Conservation (phyloP, 1,139 yeast genomes). For the Yamadazyma mexicana region DNA sequence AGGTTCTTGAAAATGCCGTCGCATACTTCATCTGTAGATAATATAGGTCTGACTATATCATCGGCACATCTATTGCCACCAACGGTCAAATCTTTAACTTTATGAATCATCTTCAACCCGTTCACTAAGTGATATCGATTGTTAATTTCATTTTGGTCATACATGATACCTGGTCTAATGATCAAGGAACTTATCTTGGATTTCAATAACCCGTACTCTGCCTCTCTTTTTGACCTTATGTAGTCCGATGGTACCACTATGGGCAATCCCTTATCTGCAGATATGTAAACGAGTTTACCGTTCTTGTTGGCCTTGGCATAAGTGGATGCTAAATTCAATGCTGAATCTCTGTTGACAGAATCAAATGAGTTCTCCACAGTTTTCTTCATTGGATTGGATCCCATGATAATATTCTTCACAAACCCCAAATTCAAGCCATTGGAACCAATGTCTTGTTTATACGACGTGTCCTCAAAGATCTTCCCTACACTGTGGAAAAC, state of each 20-base stretch:
- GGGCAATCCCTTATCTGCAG: conserved; percentile 67
- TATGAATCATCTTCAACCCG: conserved; percentile 35
- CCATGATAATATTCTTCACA: conserved; percentile 21
- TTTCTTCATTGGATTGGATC: conserved; percentile 57
- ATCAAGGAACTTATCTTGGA: conserved; percentile 56
- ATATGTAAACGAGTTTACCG: conserved; percentile 62
- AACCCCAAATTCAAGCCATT: conserved; percentile 13
- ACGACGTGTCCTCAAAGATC: conserved; percentile 63
- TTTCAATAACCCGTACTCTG: conserved; percentile 59
- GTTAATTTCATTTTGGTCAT: conserved; percentile 47
- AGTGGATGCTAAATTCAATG: conserved; percentile 55
- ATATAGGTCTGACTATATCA: conserved; percentile 57
- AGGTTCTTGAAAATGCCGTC: conserved; percentile 55
- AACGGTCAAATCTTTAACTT: conserved; percentile 38
- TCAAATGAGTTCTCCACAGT: conserved; percentile 52
- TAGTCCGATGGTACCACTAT: conserved; percentile 63
- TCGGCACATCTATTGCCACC: conserved; percentile 39
- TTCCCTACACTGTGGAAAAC: conserved; percentile 88
- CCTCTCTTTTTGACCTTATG: conserved; percentile 71
- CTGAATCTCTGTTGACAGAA: conserved; percentile 69
- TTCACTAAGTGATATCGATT: conserved; percentile 31
- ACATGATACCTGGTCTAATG: conserved; percentile 84
- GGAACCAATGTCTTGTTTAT: conserved; percentile 57
- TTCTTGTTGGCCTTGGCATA: conserved; percentile 12
- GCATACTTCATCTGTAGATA: conserved; percentile 72